Percentiles rank a stretch among this genome's conserved stretches.
These are phyloP conservation scores for Magnusiomyces suaveolens DNA, from an alignment of 1,139 yeast genomes.

Conservation along the genomic window DNA sequence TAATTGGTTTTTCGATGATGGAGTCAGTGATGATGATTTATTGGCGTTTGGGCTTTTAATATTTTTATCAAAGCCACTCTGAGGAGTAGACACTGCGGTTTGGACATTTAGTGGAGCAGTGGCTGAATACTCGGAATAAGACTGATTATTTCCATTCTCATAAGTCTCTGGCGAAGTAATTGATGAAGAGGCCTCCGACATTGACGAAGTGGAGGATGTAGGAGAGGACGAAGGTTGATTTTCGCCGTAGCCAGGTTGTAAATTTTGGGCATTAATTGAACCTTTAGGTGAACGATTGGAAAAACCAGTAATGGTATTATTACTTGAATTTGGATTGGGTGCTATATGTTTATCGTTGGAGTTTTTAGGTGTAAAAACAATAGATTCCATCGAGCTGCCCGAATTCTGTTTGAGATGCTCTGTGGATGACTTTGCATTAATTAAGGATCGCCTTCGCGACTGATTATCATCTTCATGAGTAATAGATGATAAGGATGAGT, in stretches of 20 bases:
- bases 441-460: conserved; percentile 22
- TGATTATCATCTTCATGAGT: conserved; percentile 2
- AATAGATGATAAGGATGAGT: background rate
- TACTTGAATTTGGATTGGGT: too few relatives aligned
- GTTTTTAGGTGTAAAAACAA: background rate
- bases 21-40: background rate
- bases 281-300: background rate
- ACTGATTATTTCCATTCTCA: background rate
- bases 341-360: too few relatives aligned
- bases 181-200: background rate
- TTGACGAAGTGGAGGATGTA: background rate
- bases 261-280: background rate
- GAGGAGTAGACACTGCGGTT: background rate
- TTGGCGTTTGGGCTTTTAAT: background rate
- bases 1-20: background rate
- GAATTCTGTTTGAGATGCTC: conserved; percentile 18
- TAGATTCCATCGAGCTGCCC: conserved; percentile 1
- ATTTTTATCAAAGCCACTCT: background rate
- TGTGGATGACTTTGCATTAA: conserved; percentile 26
- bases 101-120: background rate
- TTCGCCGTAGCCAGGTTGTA: background rate
- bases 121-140: background rate
- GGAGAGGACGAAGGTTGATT: background rate
- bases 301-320: background rate
- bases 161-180: conserved; percentile 5